Conservation (phyloP, 805 yeast genomes). For the Metschnikowia cubensis region DNA sequence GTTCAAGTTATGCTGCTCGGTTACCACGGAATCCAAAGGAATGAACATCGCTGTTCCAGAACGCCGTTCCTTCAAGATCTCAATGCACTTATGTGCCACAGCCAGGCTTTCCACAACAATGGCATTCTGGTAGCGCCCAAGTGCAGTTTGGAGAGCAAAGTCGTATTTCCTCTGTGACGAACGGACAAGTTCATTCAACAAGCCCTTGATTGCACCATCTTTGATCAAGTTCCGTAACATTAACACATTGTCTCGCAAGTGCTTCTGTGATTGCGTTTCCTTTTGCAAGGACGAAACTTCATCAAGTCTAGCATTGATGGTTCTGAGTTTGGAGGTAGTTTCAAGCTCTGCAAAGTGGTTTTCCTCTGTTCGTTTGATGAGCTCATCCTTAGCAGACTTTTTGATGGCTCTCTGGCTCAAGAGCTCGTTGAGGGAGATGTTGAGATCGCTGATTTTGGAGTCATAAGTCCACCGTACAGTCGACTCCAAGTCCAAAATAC, state of each 20-base stretch:
- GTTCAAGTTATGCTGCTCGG: constrained; percentile 49
- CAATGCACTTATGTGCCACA: constrained; percentile 72
- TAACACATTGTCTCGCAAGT: constrained; percentile 67
- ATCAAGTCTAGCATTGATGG: constrained; percentile 55
- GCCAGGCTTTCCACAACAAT: constrained; percentile 72
- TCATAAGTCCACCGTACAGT: constrained; percentile 32
- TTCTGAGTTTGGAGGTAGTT: constrained; percentile 60
- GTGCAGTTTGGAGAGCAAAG: constrained; percentile 65
- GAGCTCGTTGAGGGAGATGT: constrained; percentile 29
- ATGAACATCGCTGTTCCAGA: constrained; percentile 83
- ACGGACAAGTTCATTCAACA: constrained; percentile 72
- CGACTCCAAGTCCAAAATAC: constrained; percentile 38
- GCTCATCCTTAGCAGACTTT: constrained; percentile 21
- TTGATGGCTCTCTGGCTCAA: constrained; percentile 27
- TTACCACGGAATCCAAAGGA: constrained; percentile 72
- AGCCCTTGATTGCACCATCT: constrained; percentile 69
- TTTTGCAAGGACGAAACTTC: constrained; percentile 74
- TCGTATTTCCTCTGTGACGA: constrained; percentile 74
- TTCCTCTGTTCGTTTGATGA: constrained; percentile 35
- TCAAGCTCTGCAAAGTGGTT: constrained; percentile 49
- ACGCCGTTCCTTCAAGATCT: constrained; percentile 77
- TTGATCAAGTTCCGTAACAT: constrained; percentile 72
- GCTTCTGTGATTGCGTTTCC: constrained; percentile 67
- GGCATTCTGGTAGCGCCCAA: constrained; percentile 79
- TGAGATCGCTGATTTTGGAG: constrained; percentile 29